phyloP scores from a whole-genome alignment of 305 asterid species.

The Fraxinus paxiana region DNA sequence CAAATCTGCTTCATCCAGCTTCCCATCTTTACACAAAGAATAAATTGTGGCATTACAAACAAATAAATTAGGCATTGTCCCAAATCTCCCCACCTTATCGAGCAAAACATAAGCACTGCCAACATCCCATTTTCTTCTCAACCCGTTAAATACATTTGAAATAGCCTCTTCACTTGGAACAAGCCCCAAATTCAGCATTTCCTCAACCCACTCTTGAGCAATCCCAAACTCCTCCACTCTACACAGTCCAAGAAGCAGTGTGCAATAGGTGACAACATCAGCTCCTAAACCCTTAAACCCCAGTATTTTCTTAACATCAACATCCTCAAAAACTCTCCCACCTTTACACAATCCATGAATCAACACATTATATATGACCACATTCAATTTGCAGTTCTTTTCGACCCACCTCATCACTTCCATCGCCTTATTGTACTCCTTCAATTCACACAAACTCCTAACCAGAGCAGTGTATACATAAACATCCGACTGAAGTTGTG shows the following conservation, averaged over 20 bases:
- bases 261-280: conserved; percentile 68
- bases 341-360: conserved; percentile 75
- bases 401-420: conserved; percentile 52
- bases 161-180: conserved; percentile 69
- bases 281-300: conserved; percentile 46
- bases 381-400: conserved; percentile 43
- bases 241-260: conserved; percentile 62
- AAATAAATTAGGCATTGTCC: conserved; percentile 58
- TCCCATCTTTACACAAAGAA: conserved; percentile 58
- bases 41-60: conserved; percentile 68
- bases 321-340: conserved; percentile 59
- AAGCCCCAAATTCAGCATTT: conserved; percentile 63
- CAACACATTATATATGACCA: conserved; percentile 66
- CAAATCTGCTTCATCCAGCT: conserved; percentile 45
- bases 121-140: conserved; percentile 55
- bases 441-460: conserved; percentile 69
- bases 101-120: conserved; percentile 56
- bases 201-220: conserved; percentile 55
- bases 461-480: conserved; percentile 56
- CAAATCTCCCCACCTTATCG: conserved; percentile 45
- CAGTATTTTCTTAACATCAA: conserved; percentile 54
- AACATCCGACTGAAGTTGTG: conserved; percentile 44
- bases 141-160: conserved; percentile 70
- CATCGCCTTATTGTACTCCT: conserved; percentile 54
- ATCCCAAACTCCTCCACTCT: conserved; percentile 43